phyloP scores from a whole-genome alignment of 2,329 filamentous ascomycete species.

The Herpotrichia juniperi region DNA sequence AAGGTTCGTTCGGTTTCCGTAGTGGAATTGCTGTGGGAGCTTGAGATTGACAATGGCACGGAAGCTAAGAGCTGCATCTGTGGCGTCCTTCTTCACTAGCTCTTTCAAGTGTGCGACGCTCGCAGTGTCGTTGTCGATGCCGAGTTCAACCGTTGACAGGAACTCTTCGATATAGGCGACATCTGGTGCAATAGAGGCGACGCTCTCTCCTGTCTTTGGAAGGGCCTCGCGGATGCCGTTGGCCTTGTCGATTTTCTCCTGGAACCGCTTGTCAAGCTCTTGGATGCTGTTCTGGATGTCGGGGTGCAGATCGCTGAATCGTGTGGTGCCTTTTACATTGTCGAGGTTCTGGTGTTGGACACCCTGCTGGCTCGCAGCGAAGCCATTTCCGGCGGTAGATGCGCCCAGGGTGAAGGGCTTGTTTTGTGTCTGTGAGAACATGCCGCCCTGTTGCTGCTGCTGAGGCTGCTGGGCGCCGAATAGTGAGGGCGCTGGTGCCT shows the following conservation, averaged over 20 bases:
- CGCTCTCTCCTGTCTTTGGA: constrained; percentile 65
- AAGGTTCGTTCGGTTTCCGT: constrained; percentile 50
- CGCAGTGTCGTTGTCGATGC: constrained; percentile 66
- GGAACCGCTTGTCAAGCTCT: constrained; percentile 78
- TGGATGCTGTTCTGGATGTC: constrained; percentile 80
- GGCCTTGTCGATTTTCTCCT: constrained; percentile 76
- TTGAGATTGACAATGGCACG: constrained; percentile 76
- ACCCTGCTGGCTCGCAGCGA: constrained; percentile 33
- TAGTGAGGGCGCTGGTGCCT: constrained; percentile 37
- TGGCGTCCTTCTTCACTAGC: constrained; percentile 68
- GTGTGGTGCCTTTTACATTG: constrained; percentile 83
- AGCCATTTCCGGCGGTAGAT: constrained; percentile 24
- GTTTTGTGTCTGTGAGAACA: constrained; percentile 31
- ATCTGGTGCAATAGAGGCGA: constrained; percentile 69
- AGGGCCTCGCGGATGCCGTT: constrained; percentile 74
- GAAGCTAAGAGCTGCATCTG: constrained; percentile 74
- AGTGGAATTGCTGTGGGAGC: constrained; percentile 69
- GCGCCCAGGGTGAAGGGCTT: constrained; percentile 31
- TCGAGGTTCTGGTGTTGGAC: constrained; percentile 47
- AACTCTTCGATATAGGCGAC: constrained; percentile 68
- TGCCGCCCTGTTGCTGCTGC: constrained; percentile 36
- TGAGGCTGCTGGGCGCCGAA: constrained; percentile 38
- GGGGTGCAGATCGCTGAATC: constrained; percentile 88
- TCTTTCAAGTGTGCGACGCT: constrained; percentile 64
- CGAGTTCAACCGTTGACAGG: constrained; percentile 67